Conservation (phyloP, 371 early-diverging fungal genomes). For the Rhizopus arrhizus region DNA sequence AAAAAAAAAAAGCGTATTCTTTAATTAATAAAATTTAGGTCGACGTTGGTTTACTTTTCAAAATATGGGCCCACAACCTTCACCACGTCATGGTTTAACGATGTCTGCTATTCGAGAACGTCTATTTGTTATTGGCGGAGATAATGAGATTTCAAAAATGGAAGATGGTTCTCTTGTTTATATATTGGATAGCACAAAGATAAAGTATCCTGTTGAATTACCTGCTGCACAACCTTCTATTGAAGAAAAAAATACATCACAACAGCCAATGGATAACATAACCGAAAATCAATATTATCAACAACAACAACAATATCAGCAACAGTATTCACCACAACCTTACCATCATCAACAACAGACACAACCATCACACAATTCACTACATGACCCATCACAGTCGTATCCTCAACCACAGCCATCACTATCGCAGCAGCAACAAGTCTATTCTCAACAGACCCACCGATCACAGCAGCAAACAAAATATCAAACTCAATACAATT, state of each 20-base stretch:
- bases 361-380: slow-evolving; percentile 1
- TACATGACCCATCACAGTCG: slow-evolving; percentile 3
- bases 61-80: slow-evolving; percentile 69
- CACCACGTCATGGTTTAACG: slow-evolving; percentile 64
- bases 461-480: slow-evolving; percentile 9
- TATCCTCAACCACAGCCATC: slow-evolving; percentile 5
- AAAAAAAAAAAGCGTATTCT: background rate
- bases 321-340: background rate
- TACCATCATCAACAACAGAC: slow-evolving; percentile 7
- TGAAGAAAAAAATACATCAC: slow-evolving; percentile 14
- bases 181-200: slow-evolving; percentile 74
- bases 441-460: background rate
- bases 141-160: slow-evolving; percentile 49
- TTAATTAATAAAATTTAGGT: slow-evolving; percentile 5
- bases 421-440: background rate
- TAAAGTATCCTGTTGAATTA: slow-evolving; percentile 65
- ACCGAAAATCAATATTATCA: slow-evolving; percentile 23
- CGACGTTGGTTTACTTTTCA: slow-evolving; percentile 74
- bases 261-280: slow-evolving; percentile 5
- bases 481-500: background rate
- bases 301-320: slow-evolving; percentile 24
- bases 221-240: slow-evolving; percentile 12
- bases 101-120: slow-evolving; percentile 67
- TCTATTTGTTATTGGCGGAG: slow-evolving; percentile 71
- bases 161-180: slow-evolving; percentile 58